Conservation (phyloP, 345 rosid genomes). For the Hibiscus syriacus region DNA sequence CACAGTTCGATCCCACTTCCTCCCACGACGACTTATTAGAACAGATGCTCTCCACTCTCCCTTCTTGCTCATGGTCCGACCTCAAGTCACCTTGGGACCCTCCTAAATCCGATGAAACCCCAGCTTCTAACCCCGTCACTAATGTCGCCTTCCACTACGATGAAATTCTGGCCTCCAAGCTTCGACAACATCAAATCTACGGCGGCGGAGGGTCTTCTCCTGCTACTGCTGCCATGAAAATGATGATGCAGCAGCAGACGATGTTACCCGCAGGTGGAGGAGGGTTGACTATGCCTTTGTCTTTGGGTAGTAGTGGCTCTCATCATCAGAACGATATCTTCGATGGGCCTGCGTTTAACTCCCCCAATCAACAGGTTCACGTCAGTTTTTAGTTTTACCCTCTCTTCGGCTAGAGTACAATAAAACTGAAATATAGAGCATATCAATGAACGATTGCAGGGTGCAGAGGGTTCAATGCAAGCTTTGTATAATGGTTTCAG, state of each 20-base stretch:
- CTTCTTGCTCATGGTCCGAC: conserved; percentile 53
- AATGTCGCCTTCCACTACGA: conserved; percentile 34
- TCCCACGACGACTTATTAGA: conserved; percentile 61
- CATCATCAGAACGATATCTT: conserved; percentile 24
- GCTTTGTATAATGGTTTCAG: conserved; percentile 43
- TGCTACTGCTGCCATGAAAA: conserved; percentile 25
- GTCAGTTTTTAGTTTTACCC: neutral
- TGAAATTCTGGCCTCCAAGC: conserved; percentile 34
- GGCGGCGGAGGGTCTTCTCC: conserved; percentile 6
- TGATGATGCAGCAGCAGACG: conserved; percentile 51
- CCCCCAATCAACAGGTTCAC: conserved; percentile 32
- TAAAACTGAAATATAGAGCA: neutral
- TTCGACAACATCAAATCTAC: conserved; percentile 47
- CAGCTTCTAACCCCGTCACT: conserved; percentile 17
- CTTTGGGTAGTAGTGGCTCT: neutral
- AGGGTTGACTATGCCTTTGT: conserved; percentile 20
- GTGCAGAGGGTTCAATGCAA: neutral
- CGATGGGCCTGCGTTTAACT: conserved; percentile 34
- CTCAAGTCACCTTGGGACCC: conserved; percentile 32
- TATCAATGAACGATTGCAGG: conserved; percentile 19
- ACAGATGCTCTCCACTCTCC: conserved; percentile 68
- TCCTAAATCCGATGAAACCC: conserved; percentile 32
- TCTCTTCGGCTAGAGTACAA: neutral
- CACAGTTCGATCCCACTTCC: conserved; percentile 32
- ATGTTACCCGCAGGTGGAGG: conserved; percentile 27